These are phyloP conservation scores for Metarhizium humberi DNA, from an alignment of 2,329 filamentous ascomycete genomes.

Conservation along the genomic window DNA sequence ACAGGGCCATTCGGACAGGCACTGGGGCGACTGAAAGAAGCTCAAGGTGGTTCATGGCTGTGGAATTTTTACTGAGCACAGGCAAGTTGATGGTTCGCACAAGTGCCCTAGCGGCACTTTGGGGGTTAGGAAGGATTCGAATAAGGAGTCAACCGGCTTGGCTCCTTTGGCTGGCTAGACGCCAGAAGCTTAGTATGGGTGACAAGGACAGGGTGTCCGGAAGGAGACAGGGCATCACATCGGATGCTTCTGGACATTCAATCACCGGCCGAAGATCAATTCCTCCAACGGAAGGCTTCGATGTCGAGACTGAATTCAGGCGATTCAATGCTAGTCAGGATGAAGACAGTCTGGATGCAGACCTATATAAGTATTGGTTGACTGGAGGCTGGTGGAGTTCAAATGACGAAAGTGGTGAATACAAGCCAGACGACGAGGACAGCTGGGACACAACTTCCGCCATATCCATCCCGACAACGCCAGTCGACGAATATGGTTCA, in stretches of 20 bases:
- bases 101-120: slow-evolving; percentile 28
- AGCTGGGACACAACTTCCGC: slow-evolving; percentile 73
- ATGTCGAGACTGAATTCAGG: slow-evolving; percentile 74
- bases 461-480: slow-evolving; percentile 46
- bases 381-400: slow-evolving; percentile 78
- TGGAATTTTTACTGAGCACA: slow-evolving; percentile 70
- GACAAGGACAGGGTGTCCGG: not conserved
- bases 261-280: slow-evolving; percentile 40
- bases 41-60: slow-evolving; percentile 66
- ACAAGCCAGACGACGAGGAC: slow-evolving; percentile 47
- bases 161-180: slow-evolving; percentile 43
- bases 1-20: slow-evolving; percentile 47
- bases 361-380: slow-evolving; percentile 79
- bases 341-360: slow-evolving; percentile 61
- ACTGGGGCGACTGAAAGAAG: slow-evolving; percentile 73
- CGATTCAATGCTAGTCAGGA: slow-evolving; percentile 36
- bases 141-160: slow-evolving; percentile 32
- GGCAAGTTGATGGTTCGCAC: slow-evolving; percentile 31
- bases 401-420: slow-evolving; percentile 73
- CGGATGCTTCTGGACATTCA: not conserved
- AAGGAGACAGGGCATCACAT: not conserved
- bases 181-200: slow-evolving; percentile 4
- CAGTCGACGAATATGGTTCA: slow-evolving; percentile 26
- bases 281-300: slow-evolving; percentile 55
- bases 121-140: slow-evolving; percentile 46